Conservation (phyloP, 768 basidiomycete genomes). For the Termitomyces titanicus region DNA sequence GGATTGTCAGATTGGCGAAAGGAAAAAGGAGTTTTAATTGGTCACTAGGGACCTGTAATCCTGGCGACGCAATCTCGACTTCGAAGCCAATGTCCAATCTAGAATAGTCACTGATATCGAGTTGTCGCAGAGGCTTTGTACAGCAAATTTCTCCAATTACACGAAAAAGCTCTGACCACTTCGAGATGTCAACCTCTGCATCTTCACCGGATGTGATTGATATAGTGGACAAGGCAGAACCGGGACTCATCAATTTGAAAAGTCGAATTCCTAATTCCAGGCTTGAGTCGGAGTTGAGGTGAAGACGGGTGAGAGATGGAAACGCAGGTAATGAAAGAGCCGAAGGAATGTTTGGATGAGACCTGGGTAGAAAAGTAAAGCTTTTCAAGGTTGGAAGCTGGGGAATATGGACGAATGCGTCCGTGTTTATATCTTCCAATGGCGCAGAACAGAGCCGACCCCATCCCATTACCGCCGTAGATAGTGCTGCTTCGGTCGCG, state of each 20-base stretch:
- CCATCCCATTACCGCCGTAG: not conserved
- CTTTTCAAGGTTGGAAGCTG: not conserved
- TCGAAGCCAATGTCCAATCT: not conserved
- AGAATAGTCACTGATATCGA: not conserved
- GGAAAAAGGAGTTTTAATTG: not conserved
- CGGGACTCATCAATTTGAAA: not conserved
- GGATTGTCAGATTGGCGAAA: not conserved
- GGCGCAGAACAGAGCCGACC: not conserved
- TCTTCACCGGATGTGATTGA: not conserved
- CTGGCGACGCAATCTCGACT: not conserved
- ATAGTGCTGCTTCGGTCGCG: not conserved
- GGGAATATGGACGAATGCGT: not conserved
- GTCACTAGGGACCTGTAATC: not conserved
- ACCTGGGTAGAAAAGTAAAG: not conserved
- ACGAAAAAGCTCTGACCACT: not conserved
- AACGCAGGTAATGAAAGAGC: not conserved
- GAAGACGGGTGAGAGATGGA: not conserved
- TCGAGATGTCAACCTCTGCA: not conserved
- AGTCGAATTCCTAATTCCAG: not conserved
- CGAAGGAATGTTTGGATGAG: not conserved
- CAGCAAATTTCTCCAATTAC: not conserved
- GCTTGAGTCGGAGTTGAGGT: not conserved
- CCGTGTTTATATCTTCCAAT: not conserved
- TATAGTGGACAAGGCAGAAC: not conserved
- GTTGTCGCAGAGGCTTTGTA: not conserved